Evolutionary conservation across 768 basidiomycete species (phyloP), one percentile per base, ranked within the genome.

Genomic region (Russula olivacea): DNA sequence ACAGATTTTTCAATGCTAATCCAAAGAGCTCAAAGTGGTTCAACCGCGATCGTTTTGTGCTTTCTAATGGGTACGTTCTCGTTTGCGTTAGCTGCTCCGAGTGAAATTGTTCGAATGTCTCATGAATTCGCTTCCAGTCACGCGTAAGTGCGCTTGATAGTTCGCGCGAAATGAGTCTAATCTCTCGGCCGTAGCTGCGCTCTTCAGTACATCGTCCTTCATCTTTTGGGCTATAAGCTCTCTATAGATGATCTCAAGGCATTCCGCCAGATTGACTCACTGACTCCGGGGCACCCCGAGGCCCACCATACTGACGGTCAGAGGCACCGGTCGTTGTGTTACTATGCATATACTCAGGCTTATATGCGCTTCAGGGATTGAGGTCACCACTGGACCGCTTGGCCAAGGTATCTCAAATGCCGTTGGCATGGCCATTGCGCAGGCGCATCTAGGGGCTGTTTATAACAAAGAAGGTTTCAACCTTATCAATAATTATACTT

Each of bases 11-110:
- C 78, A 89, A 89, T 67, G 86, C 87, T 70, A 95, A 93, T 77
- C 90, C 93, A 55, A 86, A 86, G 74, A 88, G 81, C 78, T 85
- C 93, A 47, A 87, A 91, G 75, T 96, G 93, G 94, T 89, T 88
- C 78, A 96, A 95, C 78, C 88, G 95, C 65, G 94, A 97, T 80
- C 88, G 94, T 76, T 98, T 96, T 70, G 94, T 98, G 64, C 86
- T 97, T 68, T 97, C 94, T 68, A 96, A 96, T 72, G 93, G 93
- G 85, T 93, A 75, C 68, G 88, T 76, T 11, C 23, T 55, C 45
- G 61, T 40, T 38, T 40, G 38, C 38, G 38, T 28, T 34, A 54
- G 43, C 21, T 36, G 12, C 2, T 17, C 49, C 15, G 25, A 47
- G 57, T 55, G 61, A 15, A 14, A 32, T 32, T 51, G 55, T 36